phyloP scores from a whole-genome alignment of 2,329 filamentous ascomycete species.

The Apiospora rasikravindrae region DNA sequence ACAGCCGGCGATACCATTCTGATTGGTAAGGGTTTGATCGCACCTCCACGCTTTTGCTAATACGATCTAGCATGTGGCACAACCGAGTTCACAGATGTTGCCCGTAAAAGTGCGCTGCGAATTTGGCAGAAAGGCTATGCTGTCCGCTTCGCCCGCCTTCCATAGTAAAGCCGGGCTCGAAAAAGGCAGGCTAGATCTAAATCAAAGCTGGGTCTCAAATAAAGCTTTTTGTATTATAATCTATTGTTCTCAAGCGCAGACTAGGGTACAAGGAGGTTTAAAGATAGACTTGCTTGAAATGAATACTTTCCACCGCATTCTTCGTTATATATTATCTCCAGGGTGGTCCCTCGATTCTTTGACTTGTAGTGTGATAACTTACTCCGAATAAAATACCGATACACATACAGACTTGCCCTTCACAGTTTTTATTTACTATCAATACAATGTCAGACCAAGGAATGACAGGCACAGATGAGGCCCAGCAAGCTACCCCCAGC shows the following conservation, averaged over 20 bases:
- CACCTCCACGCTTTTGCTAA: neutral
- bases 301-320: neutral
- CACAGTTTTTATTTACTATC: neutral
- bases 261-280: neutral
- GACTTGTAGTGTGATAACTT: neutral
- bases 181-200: neutral
- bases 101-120: neutral
- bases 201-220: neutral
- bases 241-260: neutral
- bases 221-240: neutral
- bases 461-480: neutral
- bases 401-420: neutral
- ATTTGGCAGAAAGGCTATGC: neutral
- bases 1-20: neutral
- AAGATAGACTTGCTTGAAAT: neutral
- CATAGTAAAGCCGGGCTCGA: neutral
- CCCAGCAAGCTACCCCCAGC: neutral
- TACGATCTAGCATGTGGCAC: neutral
- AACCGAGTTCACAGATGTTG: neutral
- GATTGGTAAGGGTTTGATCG: conserved; percentile 1
- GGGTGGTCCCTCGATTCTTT: neutral
- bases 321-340: neutral
- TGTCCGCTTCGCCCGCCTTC: neutral
- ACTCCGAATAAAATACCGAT: neutral
- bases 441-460: neutral